Base-by-base conservation (phyloP, 2,329 filamentous ascomycete species). In the Dactylellina cionopaga region DNA sequence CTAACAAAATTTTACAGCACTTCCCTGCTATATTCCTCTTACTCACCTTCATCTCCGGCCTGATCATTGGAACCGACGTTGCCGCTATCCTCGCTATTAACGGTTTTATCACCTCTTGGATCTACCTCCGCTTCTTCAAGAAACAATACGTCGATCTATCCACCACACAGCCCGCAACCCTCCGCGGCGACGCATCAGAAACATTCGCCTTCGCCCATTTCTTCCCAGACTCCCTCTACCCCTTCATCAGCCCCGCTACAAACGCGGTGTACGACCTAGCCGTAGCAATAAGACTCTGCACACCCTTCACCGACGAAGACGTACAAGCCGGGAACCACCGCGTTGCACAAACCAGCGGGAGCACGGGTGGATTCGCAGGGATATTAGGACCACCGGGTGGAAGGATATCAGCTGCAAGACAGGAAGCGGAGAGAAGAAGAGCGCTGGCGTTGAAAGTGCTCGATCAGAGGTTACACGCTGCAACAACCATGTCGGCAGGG, bases 121-220 rank as follows among this genome's bases (percentile, higher is more conserved):
- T 91, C 43, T 98, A 98, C 81, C 88, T 99, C 15, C 92, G 95
- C 76, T 99, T 98, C 84, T 97, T 92, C 84, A 96, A 96, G 82
- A 82, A 84, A 63, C 86, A 89, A 68, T 89, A 89, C 78, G 87
- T 88, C 62, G 88, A 90, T 77, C 86, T 90, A 74, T 88, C 89
- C 77, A 82, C 85, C 10, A 85, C 85, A 7, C 87, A 90, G 77
- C 80, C 85, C 1, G 79, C 84, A 3, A 83, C 85, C 6, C 87
- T 96, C 76, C 90, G 89, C 75, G 95, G 95, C 74, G 95, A 99
- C 80, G 92, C 95, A 33, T 96, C 91, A 80, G 95, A 99, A 81
- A 96, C 93, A 0, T 99, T 99, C 79, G 90, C 93, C 5, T 96
- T 99, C 80, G 90, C 92, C 75, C 92, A 95, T 77, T 96, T 99